Conservation (phyloP, 192 early-diverging fungal genomes). For the Umbelopsis sp. region DNA sequence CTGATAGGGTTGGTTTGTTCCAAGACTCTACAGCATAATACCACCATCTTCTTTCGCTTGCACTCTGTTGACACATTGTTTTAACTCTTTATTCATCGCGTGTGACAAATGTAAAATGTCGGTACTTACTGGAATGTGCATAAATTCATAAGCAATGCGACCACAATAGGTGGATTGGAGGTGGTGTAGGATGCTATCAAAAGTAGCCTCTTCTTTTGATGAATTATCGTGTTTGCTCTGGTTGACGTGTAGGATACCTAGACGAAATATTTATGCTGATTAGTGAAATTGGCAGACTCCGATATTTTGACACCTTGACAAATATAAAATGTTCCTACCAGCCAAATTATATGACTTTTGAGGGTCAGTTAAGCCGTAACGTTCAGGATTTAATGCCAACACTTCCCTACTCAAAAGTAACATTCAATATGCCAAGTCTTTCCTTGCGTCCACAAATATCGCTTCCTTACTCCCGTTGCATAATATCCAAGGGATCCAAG, state of each 20-base stretch:
- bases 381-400: conserved; percentile 77
- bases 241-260: conserved; percentile 73
- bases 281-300: background rate
- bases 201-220: conserved; percentile 54
- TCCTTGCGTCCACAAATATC: background rate
- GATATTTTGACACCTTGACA: background rate
- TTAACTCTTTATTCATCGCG: background rate
- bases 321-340: conserved; percentile 37
- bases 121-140: conserved; percentile 77
- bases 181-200: conserved; percentile 71
- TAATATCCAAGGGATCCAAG: conserved; percentile 85
- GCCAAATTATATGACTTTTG: conserved; percentile 61
- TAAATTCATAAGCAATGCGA: conserved; percentile 93
- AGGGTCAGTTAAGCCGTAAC: conserved; percentile 75
- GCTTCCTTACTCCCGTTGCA: conserved; percentile 59
- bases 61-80: conserved; percentile 47
- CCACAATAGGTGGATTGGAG: conserved; percentile 76
- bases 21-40: conserved; percentile 81
- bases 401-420: conserved; percentile 39
- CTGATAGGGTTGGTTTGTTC: conserved; percentile 54
- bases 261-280: background rate
- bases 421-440: background rate
- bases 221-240: conserved; percentile 47
- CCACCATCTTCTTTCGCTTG: conserved; percentile 88
- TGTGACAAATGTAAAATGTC: background rate